Evolutionary conservation across 345 rosid species (phyloP).

Genomic region (Eucalyptus pumila): DNA sequence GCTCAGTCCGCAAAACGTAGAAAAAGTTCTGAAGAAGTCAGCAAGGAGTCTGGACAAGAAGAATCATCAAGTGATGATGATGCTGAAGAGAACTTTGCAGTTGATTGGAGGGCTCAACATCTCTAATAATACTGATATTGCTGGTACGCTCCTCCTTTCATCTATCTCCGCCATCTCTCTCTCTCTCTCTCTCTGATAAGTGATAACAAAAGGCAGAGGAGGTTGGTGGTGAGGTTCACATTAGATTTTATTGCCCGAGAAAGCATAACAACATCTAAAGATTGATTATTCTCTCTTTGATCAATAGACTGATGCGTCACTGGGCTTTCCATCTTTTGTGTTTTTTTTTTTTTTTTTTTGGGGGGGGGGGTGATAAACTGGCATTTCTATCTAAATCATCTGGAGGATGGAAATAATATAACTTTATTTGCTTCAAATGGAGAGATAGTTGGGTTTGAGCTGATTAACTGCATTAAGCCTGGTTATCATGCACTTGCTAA

Average conservation of each 20-base stretch:
- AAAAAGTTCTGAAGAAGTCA: slow-evolving; percentile 16
- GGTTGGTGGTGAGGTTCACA: neutral
- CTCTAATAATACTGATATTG: slow-evolving; percentile 18
- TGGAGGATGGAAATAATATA: neutral
- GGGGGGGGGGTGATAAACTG: neutral
- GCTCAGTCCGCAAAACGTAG: slow-evolving; percentile 46
- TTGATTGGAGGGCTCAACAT: slow-evolving; percentile 98
- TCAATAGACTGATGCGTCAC: neutral
- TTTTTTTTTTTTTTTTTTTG: neutral
- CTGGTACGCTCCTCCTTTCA: neutral
- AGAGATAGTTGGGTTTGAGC: neutral
- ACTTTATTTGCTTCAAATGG: neutral
- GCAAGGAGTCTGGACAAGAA: slow-evolving; percentile 14
- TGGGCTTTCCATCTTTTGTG: neutral
- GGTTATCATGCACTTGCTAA: neutral
- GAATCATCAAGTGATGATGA: slow-evolving; percentile 67
- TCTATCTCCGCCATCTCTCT: neutral
- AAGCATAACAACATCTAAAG: neutral
- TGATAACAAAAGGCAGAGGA: neutral
- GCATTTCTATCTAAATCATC: neutral
- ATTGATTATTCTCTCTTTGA: neutral
- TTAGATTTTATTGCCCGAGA: neutral
- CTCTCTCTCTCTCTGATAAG: neutral
- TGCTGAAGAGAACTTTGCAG: slow-evolving; percentile 43
- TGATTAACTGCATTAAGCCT: neutral